phyloP scores from a whole-genome alignment of 73 alveolate species.

The Halteria grandinella region DNA sequence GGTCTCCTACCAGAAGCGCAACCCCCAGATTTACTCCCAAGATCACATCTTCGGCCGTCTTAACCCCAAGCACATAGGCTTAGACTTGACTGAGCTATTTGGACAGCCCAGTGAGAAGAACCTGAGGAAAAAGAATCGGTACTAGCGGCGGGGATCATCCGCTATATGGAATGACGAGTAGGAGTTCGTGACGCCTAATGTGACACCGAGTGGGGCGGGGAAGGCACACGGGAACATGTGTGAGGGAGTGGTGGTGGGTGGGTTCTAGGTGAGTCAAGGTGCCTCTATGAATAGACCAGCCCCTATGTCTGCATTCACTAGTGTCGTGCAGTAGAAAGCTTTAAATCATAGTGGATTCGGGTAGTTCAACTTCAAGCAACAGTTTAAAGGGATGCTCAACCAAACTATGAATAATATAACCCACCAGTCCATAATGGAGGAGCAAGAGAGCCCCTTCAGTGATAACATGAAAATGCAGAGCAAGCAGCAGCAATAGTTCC shows the following conservation, averaged over 20 bases:
- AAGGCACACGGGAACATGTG: not conserved
- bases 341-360: not conserved
- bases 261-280: not conserved
- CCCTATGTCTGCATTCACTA: conserved; percentile 5
- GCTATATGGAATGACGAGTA: conserved; percentile 29
- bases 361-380: conserved; percentile 1
- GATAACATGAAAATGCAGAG: too few species aligned
- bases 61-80: conserved; percentile 5
- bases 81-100: conserved; percentile 11
- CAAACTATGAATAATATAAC: not conserved
- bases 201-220: conserved; percentile 3
- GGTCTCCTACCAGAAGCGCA: not conserved
- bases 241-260: not conserved
- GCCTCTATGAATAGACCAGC: not conserved
- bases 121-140: not conserved
- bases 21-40: not conserved
- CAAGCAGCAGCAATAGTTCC: too few species aligned
- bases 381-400: not conserved
- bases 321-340: not conserved
- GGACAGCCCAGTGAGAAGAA: not conserved
- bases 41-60: conserved; percentile 11
- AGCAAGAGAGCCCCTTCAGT: too few species aligned
- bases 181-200: conserved; percentile 28
- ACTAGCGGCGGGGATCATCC: conserved; percentile 28
- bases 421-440: too few species aligned